Evolutionary conservation across 371 early-diverging fungal genomes (phyloP), one percentile per base, ranked within the genome.

Genomic region (Rhizomucor miehei): DNA sequence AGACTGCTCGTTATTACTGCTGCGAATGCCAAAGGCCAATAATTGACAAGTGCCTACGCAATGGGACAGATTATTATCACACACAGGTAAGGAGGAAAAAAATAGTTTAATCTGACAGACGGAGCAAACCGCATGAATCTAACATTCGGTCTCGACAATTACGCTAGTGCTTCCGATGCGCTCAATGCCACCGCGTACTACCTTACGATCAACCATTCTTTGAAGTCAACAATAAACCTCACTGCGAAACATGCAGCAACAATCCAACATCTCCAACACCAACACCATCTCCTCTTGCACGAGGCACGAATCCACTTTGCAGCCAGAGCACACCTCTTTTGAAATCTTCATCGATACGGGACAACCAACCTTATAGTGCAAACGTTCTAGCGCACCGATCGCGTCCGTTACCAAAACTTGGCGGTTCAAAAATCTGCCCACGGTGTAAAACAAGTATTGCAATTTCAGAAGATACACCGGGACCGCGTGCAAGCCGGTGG

Each of bases 401-500:
- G 48, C 29, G 48, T 11, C 52, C 68, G 0, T 37, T 75, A 20
- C 80, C 77, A 1, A 80, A 73, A 57, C 59, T 84, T 23, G 85
- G 85, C 13, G 82, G 85, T n/a, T 58, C 63, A 25, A 77, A 64
- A 43, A 73, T 39, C 10, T 84, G 85, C 53, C 80, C 82, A 5
- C 61, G 80, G 11, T 84, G 85, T 54, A 59, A 57, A 6, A 50
- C 64, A 17, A 68, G 73, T 16, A 75, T 82, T 23, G 74, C 79
- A 1, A 67, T 84, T 46, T 75, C 79, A 74, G 85, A 84, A 14
- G 77, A 79, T 48, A 69, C 65, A 0, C 79, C 78, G 1, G 85
- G 85, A 17, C 85, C 85, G 3, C 62, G 74, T 35, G 74, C 73
- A 4, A 80, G 69, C 19, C 72, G 78, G 39, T 84, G 85, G 85